Percentiles rank a stretch among this genome's conserved stretches.
Evolutionary conservation across 2,329 filamentous ascomycete species (phyloP).

Genomic region (Scytalidium sp.): DNA sequence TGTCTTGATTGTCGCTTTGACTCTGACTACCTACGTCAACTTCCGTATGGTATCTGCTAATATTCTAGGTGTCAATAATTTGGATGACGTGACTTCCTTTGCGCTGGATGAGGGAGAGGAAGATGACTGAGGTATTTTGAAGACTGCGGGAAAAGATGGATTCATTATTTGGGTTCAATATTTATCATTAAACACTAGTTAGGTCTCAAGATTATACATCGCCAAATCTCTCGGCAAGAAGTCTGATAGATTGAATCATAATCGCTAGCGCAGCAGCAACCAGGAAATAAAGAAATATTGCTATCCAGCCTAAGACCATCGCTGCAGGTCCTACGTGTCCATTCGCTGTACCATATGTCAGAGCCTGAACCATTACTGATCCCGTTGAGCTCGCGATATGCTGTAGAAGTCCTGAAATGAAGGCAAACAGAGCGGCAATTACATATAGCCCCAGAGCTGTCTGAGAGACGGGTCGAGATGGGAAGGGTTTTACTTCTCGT

Average conservation of each 20-base stretch:
- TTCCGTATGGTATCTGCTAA: background rate
- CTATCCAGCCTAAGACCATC: slow-evolving; percentile 11
- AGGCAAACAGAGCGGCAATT: slow-evolving; percentile 8
- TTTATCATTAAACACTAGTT: background rate
- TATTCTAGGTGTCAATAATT: background rate
- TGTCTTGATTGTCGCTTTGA: background rate
- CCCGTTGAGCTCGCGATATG: slow-evolving; percentile 6
- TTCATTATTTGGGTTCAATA: background rate
- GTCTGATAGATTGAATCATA: slow-evolving; percentile 8
- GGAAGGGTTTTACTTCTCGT: slow-evolving; percentile 86
- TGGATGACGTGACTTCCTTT: too few species aligned
- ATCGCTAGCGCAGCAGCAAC: slow-evolving; percentile 1
- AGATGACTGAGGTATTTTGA: background rate
- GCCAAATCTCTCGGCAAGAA: background rate
- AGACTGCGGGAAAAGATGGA: too few species aligned
- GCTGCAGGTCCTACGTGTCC: slow-evolving; percentile 6
- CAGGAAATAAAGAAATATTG: slow-evolving; percentile 4
- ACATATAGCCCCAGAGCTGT: background rate
- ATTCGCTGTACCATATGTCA: slow-evolving; percentile 10
- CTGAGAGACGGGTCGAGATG: slow-evolving; percentile 52
- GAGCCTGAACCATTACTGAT: slow-evolving; percentile 4
- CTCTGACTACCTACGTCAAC: too few species aligned
- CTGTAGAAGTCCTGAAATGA: slow-evolving; percentile 8
- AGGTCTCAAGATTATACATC: background rate
- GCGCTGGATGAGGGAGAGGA: background rate